Conservation (phyloP, 169 alveolate species). For the Blepharisma undulans region DNA sequence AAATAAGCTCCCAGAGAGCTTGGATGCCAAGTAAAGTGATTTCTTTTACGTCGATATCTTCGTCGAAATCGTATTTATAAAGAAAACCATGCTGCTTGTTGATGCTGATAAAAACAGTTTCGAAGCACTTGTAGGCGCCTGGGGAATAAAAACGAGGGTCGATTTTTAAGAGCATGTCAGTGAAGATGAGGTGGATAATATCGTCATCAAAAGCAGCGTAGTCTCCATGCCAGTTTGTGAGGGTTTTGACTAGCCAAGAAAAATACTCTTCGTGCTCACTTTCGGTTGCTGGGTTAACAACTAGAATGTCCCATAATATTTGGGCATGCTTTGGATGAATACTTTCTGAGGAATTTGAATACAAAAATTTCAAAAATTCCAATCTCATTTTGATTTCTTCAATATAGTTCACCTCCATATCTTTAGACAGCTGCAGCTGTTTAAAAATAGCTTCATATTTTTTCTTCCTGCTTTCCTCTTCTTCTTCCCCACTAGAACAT, state of each 20-base stretch:
- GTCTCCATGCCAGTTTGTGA: not conserved
- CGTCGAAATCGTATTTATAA: not conserved
- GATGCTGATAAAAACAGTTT: constrained; percentile 5
- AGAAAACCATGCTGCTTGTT: not conserved
- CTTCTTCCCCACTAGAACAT: constrained; percentile 18
- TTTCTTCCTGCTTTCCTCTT: not conserved
- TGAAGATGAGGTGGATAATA: not conserved
- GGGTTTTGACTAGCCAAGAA: not conserved
- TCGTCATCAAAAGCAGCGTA: not conserved
- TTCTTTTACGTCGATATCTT: constrained; percentile 6
- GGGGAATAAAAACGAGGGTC: not conserved
- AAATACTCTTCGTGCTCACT: not conserved
- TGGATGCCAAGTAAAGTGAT: not conserved
- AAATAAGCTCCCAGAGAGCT: constrained; percentile 31
- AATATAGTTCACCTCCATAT: not conserved
- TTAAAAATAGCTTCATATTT: not conserved
- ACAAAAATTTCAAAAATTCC: constrained; percentile 9
- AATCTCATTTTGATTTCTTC: constrained; percentile 13
- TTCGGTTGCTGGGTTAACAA: not conserved
- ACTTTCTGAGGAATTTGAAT: not conserved
- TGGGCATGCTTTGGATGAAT: not conserved
- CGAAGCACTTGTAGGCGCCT: constrained; percentile 17
- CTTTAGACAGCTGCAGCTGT: not conserved
- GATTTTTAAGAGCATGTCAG: constrained; percentile 12
- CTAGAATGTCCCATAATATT: not conserved